phyloP scores from a whole-genome alignment of 805 yeast genomes.

The Candida gorgasii region DNA sequence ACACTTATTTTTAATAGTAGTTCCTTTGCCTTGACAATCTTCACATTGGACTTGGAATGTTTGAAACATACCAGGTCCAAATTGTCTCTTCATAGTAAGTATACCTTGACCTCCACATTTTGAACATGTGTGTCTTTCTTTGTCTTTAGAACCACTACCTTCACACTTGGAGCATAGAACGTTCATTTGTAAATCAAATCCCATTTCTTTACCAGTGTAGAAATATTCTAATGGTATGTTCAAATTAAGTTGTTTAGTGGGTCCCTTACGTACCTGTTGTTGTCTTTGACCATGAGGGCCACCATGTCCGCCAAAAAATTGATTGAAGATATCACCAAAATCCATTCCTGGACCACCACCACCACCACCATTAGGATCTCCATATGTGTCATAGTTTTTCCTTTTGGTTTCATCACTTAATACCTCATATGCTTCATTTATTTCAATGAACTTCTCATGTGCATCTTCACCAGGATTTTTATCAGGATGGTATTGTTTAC shows the following conservation, averaged over 20 bases:
- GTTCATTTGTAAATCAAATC: constrained; percentile 65
- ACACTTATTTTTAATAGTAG: constrained; percentile 64
- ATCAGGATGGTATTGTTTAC: constrained; percentile 92
- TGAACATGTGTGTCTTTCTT: constrained; percentile 61
- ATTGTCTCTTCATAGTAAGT: constrained; percentile 61
- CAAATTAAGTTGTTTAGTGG: constrained; percentile 57
- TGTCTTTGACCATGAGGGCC: constrained; percentile 18
- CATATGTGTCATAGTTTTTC: constrained; percentile 68
- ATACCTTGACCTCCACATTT: constrained; percentile 79
- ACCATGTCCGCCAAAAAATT: constrained; percentile 36
- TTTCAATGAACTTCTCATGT: constrained; percentile 80
- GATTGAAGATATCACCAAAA: constrained; percentile 62
- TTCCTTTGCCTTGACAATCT: constrained; percentile 77
- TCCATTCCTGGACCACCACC: constrained; percentile 18
- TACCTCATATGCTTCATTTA: constrained; percentile 92
- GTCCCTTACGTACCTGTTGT: constrained; percentile 58
- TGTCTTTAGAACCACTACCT: constrained; percentile 87
- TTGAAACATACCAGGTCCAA: constrained; percentile 91
- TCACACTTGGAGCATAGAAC: constrained; percentile 75
- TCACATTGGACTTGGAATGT: constrained; percentile 80
- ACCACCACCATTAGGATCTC: constrained; percentile 57
- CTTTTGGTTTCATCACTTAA: constrained; percentile 71
- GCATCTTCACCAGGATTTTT: constrained; percentile 86
- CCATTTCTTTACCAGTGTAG: constrained; percentile 65
- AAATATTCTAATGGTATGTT: constrained; percentile 63